Percentiles rank a stretch among this genome's conserved stretches.
Evolutionary conservation across 129 eudicot species (phyloP).

Genomic region (Ambrosia artemisiifolia): DNA sequence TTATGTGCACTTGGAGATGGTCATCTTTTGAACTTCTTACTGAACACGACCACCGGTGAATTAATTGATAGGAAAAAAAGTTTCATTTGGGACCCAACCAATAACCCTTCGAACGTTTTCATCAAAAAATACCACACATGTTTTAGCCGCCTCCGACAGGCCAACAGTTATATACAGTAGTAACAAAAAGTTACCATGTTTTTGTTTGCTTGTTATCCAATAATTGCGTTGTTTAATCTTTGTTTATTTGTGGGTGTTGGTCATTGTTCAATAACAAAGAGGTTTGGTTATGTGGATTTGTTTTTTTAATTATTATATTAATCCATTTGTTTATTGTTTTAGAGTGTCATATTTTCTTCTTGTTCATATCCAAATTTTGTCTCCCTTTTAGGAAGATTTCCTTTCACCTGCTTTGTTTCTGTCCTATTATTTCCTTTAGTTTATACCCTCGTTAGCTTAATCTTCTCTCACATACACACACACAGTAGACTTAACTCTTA

Average conservation of each 20-base stretch:
- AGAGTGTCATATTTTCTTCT: conserved; percentile 26
- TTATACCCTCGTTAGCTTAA: conserved; percentile 27
- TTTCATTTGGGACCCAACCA: too few species aligned
- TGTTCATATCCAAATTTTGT: conserved; percentile 54
- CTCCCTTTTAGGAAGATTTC: conserved; percentile 46
- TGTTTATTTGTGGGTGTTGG: conserved; percentile 45
- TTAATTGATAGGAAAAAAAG: too few species aligned
- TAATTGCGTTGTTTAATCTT: conserved; percentile 32
- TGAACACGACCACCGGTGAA: too few species aligned
- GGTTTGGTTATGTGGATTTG: conserved; percentile 49
- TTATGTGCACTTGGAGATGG: too few species aligned
- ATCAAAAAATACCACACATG: too few species aligned
- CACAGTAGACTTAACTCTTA: conserved; percentile 21
- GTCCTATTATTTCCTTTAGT: conserved; percentile 26
- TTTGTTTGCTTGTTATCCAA: conserved; percentile 44
- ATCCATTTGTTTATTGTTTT: conserved; percentile 1
- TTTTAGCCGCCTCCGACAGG: too few species aligned
- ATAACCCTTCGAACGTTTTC: too few species aligned
- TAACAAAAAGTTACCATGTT: too few species aligned
- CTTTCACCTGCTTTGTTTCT: conserved; percentile 41
- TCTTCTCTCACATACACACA: not conserved
- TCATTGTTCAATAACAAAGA: conserved; percentile 69
- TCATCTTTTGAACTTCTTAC: too few species aligned
- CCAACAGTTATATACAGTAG: too few species aligned
- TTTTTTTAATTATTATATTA: conserved; percentile 28